Base-by-base conservation (phyloP, 2,329 filamentous ascomycete species). In the Fusarium nygamai region DNA sequence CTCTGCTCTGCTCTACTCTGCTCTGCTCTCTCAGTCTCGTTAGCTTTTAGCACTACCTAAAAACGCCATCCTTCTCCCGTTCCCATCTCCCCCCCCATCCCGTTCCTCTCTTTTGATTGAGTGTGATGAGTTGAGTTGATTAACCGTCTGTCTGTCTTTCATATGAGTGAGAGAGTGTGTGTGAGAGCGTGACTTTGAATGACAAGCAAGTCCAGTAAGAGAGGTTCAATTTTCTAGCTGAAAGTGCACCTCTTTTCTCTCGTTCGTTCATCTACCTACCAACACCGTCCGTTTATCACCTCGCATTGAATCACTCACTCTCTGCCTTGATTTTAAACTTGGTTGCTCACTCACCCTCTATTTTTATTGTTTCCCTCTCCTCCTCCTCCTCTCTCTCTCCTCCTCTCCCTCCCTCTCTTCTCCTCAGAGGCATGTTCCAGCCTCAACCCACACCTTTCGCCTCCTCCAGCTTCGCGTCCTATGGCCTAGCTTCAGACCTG, bases 401-500 rank as follows among this genome's bases (percentile, higher is more conserved):
- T 48, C 39, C 57, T 47, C 67, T 67, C 61, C 58, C 51, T 64
- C 50, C 4, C 24, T 70, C 69, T 70, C 57, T 68, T 60, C 51
- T 61, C 57, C 38, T 58, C 51, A 43, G 65, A 78, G 85, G 82
- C 81, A 90, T 89, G 88, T 90, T 88, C 83, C 85, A 88, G 81
- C 85, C 88, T 78, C 86, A 88, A 75, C 83, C 86, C 62, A 86
- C 86, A 61, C 84, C 87, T 63, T 88, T 85, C 73, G 80, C 83
- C 74, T 81, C 84, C 75, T 85, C 84, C 77, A 83, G 81, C 76
- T 83, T 82, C 74, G 71, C 72, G 67, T 76, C 82, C 44, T 85
- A 85, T 82, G 85, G 83, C 76, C 78, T 86, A 76, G 81, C 66
- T 65, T 57, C 69, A 54, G 78, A 69, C 76, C 80, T 71, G 76